Percentiles rank a stretch among this genome's conserved stretches.
These are phyloP conservation scores for Neonothopanus nambi DNA, from an alignment of 1,284 basidiomycete genomes.

Conservation along the genomic window DNA sequence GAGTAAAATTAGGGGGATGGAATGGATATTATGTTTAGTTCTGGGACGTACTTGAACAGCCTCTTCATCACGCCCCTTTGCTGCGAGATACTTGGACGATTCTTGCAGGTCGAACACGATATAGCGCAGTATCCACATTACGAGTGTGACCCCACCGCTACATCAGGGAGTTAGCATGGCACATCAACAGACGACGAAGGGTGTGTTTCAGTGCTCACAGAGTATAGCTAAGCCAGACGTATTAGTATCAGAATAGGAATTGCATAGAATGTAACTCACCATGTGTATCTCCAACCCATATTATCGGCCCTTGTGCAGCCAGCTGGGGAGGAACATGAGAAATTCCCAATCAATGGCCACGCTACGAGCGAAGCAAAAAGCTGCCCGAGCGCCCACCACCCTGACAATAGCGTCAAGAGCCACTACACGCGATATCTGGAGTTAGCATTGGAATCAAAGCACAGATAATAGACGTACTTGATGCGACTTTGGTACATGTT, in stretches of 20 bases:
- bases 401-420: constrained; percentile 63
- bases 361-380: constrained; percentile 51
- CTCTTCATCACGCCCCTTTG: constrained; percentile 56
- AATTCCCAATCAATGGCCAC: constrained; percentile 53
- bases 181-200: constrained; percentile 3
- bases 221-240: constrained; percentile 31
- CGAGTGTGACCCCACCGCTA: constrained; percentile 44
- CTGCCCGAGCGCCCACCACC: constrained; percentile 68
- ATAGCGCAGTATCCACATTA: constrained; percentile 47
- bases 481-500: constrained; percentile 52
- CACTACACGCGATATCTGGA: constrained; percentile 31
- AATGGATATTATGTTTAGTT: background rate
- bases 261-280: constrained; percentile 37
- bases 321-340: constrained; percentile 39
- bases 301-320: constrained; percentile 47
- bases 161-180: constrained; percentile 15
- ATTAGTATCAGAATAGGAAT: background rate
- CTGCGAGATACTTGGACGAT: constrained; percentile 61
- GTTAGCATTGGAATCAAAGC: background rate
- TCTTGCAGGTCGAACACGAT: constrained; percentile 53
- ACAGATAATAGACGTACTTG: constrained; percentile 34
- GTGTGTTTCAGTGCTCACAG: constrained; percentile 31
- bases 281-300: constrained; percentile 64
- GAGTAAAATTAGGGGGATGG: background rate
- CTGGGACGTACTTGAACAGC: constrained; percentile 43